Base-by-base conservation (phyloP, 192 early-diverging fungal genomes). In the Coemansia sp. region DNA sequence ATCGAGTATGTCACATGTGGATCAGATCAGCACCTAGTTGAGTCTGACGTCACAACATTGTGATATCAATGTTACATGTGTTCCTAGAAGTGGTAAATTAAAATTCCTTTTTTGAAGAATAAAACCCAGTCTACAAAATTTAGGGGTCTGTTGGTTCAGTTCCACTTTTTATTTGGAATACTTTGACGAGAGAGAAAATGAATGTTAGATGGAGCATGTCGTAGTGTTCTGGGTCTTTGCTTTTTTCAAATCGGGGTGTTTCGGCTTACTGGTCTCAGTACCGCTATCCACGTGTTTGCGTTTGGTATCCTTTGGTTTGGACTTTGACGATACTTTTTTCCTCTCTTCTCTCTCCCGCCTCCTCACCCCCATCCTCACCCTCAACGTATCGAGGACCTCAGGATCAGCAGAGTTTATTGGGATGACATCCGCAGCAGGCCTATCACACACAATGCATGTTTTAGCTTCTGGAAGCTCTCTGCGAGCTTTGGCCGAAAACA, bases 401-500 rank as follows among this genome's bases (percentile, higher is more conserved):
- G 67, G 3, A 38, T 68, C 62, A 6, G 53, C 64, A 35, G 79
- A 70, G 55, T 76, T 76, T 21, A 81, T 66, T 3, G 79, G 79
- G 13, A 81, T 52, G 33, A 81, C 37, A 23, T 81, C 79, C 2
- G 23, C 26, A 6, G 26, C 3, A 4, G 68, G 52, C 68, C 46
- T 32, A 13, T 64, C 52, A 39, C 83, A 85, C 49, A 72, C 74
- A 13, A 72, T 42, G 38, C 75, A 75, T 0, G 32, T 33, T 3
- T 13, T 19, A 8, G 57, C 14, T 0, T 53, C 66, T 2, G 67
- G 37, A 63, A 85, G 62, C n/a, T 79, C 83, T 46, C 63, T 77
- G 10, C 77, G 62, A 6, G 84, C 84, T 38, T 67, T 57, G 19
- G 71, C 68, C 3, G 79, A 77, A 49, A 75, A 75, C 23, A 85